Conservation (phyloP, 148 eudicot genomes). For the Hydrangea macrophylla region DNA sequence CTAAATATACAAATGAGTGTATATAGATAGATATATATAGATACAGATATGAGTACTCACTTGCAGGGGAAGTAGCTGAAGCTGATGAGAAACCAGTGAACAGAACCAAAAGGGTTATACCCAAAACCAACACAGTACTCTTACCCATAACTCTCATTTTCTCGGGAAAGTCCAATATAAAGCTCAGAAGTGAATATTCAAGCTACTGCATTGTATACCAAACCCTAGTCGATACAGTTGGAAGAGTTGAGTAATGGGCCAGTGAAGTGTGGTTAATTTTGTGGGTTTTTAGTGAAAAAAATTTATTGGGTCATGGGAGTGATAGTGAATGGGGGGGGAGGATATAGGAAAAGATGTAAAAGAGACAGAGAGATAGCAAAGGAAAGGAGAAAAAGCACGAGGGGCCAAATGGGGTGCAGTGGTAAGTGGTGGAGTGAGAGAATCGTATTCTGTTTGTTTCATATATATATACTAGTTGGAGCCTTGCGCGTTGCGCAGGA, state of each 20-base stretch:
- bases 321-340: slow-evolving; percentile 9
- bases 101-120: slow-evolving; percentile 40
- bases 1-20: neutral
- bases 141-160: slow-evolving; percentile 34
- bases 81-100: slow-evolving; percentile 48
- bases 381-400: neutral
- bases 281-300: slow-evolving; percentile 18
- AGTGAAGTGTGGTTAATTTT: slow-evolving; percentile 1
- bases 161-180: slow-evolving; percentile 9
- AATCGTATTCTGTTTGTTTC: too few species aligned
- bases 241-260: slow-evolving; percentile 7
- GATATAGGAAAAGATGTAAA: slow-evolving; percentile 4
- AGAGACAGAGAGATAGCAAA: slow-evolving; percentile 11
- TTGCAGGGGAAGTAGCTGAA: slow-evolving; percentile 68
- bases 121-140: slow-evolving; percentile 28
- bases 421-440: neutral
- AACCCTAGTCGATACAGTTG: slow-evolving; percentile 39
- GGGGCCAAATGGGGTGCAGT: too few species aligned
- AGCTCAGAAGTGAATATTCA: slow-evolving; percentile 21
- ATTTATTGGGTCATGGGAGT: slow-evolving; percentile 3
- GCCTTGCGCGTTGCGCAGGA: too few species aligned
- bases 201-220: slow-evolving; percentile 24
- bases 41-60: too few species aligned
- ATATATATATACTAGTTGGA: too few species aligned
- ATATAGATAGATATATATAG: too few species aligned